These are phyloP conservation scores for Rosa rugosa DNA, from an alignment of 306 rosid genomes.

Conservation along the genomic window DNA sequence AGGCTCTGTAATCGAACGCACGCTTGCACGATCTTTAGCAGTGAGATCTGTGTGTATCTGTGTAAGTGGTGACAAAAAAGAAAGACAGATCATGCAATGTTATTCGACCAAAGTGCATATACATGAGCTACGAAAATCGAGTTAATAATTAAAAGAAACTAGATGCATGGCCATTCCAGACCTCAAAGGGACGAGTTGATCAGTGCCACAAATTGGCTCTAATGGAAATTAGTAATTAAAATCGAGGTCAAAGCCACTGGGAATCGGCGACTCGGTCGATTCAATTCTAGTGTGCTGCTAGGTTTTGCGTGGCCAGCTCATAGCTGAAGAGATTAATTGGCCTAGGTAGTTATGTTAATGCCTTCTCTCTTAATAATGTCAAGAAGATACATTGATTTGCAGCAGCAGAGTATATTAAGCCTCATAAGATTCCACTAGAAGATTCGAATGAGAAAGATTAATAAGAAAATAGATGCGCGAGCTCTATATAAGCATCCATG, in stretches of 20 bases:
- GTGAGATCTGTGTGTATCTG: background rate
- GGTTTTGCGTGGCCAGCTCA: slow-evolving; percentile 16
- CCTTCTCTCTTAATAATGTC: background rate
- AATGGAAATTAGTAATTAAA: background rate
- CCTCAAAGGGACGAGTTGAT: slow-evolving; percentile 1
- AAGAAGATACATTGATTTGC: background rate
- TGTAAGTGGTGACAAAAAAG: background rate
- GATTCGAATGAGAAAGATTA: background rate
- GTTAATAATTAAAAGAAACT: background rate
- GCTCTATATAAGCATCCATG: background rate
- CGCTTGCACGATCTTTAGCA: background rate
- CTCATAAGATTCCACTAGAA: slow-evolving; percentile 6
- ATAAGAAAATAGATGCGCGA: background rate
- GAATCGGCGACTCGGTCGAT: background rate
- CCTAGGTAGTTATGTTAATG: background rate
- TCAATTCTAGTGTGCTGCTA: background rate
- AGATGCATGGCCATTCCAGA: slow-evolving; percentile 15
- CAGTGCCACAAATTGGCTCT: background rate
- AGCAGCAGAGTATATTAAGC: background rate
- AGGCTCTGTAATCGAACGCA: background rate
- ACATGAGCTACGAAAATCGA: background rate
- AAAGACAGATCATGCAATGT: background rate
- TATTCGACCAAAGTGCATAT: background rate
- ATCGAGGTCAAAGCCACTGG: background rate
- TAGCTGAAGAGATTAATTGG: slow-evolving; percentile 5